These are phyloP conservation scores for Aspergillus ochraceus DNA, from an alignment of 2,329 filamentous ascomycete species.

Conservation along the genomic window DNA sequence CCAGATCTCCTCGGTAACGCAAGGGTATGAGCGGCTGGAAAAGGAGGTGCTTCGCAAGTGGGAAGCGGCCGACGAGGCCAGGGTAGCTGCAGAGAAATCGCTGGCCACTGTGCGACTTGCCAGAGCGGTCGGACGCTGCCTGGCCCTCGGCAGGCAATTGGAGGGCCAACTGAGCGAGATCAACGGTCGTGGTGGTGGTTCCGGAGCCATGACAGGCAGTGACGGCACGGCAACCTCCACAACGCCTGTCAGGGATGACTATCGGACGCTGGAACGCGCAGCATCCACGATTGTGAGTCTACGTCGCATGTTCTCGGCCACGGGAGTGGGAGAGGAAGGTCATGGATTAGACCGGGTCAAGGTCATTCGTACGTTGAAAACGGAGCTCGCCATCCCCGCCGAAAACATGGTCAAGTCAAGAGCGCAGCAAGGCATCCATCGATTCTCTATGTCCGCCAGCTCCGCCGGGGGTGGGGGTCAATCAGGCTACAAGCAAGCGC, in stretches of 20 bases:
- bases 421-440: constrained; percentile 76
- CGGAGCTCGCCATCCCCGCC: constrained; percentile 67
- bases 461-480: constrained; percentile 32
- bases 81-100: constrained; percentile 72
- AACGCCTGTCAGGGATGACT: constrained; percentile 61
- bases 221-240: constrained; percentile 27
- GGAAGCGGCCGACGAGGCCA: constrained; percentile 80
- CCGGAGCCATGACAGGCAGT: constrained; percentile 30
- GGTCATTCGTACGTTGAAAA: constrained; percentile 69
- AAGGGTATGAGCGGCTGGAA: constrained; percentile 82
- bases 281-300: constrained; percentile 76
- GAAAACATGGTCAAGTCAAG: constrained; percentile 72
- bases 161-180: constrained; percentile 81
- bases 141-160: constrained; percentile 80
- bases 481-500: constrained; percentile 59
- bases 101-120: constrained; percentile 78
- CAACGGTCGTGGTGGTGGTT: constrained; percentile 40
- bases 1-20: constrained; percentile 76
- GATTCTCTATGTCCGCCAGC: constrained; percentile 72
- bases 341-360: constrained; percentile 73
- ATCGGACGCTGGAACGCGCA: constrained; percentile 77
- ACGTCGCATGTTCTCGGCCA: constrained; percentile 68
- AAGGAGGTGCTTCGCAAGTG: constrained; percentile 84
- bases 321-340: constrained; percentile 71
- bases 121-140: constrained; percentile 71